Conservation (phyloP, 805 yeast genomes). For the Candida schatavii region DNA sequence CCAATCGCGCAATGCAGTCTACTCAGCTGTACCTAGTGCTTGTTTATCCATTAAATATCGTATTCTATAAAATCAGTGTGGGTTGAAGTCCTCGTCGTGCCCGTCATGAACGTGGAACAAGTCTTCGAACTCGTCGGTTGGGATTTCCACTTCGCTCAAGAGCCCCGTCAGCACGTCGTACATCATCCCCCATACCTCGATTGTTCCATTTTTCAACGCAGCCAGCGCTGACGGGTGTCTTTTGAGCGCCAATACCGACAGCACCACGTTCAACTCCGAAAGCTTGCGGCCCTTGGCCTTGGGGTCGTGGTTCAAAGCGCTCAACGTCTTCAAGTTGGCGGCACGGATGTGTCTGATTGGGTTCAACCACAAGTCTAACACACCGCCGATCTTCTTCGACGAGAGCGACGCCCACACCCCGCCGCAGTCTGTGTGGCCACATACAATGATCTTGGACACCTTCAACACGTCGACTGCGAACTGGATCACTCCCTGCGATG, state of each 20-base stretch:
- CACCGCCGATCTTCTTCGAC: constrained; percentile 61
- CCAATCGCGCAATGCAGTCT: too few species aligned
- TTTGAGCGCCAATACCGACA: constrained; percentile 66
- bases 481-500: constrained; percentile 76
- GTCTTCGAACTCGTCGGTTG: constrained; percentile 43
- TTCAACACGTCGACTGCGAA: constrained; percentile 83
- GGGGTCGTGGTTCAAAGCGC: constrained; percentile 45
- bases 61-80: too few species aligned
- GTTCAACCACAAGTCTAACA: constrained; percentile 69
- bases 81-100: constrained; percentile 13
- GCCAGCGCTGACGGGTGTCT: constrained; percentile 65
- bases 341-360: constrained; percentile 69
- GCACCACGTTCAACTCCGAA: constrained; percentile 72
- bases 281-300: constrained; percentile 56
- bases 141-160: constrained; percentile 40
- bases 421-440: constrained; percentile 96
- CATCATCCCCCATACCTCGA: constrained; percentile 79
- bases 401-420: constrained; percentile 82
- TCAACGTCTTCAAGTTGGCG: constrained; percentile 50
- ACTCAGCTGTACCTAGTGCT: too few species aligned
- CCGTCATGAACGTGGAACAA: constrained; percentile 40
- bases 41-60: too few species aligned
- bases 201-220: constrained; percentile 58
- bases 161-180: constrained; percentile 81
- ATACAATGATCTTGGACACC: constrained; percentile 76